Percentiles rank a stretch among this genome's conserved stretches.
phyloP scores from a whole-genome alignment of 106 monocot genomes.

The Platanthera guangdongensis region DNA sequence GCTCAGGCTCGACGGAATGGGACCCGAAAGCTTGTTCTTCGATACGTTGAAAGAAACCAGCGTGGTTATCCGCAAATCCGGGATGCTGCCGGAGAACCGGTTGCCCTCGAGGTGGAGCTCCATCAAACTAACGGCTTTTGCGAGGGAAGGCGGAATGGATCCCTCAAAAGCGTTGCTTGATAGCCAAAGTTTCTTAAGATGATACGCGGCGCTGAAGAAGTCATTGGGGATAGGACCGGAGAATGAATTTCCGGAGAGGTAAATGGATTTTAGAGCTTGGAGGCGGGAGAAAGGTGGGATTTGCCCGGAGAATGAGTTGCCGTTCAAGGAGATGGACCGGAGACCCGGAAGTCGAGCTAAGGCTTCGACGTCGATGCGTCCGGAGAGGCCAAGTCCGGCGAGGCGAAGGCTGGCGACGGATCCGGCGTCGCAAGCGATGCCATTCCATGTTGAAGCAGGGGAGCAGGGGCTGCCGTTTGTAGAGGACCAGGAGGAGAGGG shows the following conservation, averaged over 20 bases:
- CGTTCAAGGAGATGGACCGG: slow-evolving; percentile 38
- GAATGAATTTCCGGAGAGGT: slow-evolving; percentile 54
- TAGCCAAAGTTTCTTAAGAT: slow-evolving; percentile 67
- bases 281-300: slow-evolving; percentile 50
- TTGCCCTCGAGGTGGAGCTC: slow-evolving; percentile 65
- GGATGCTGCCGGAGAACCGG: slow-evolving; percentile 47
- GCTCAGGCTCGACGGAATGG: slow-evolving; percentile 30
- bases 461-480: slow-evolving; percentile 23
- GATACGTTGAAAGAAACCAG: slow-evolving; percentile 45
- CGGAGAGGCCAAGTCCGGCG: slow-evolving; percentile 32
- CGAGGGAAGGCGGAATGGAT: slow-evolving; percentile 40
- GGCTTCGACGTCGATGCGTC: slow-evolving; percentile 37
- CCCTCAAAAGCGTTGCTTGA: slow-evolving; percentile 45
- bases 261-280: slow-evolving; percentile 40
- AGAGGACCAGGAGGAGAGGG: slow-evolving; percentile 40
- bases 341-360: slow-evolving; percentile 38
- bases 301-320: slow-evolving; percentile 55
- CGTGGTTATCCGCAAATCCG: slow-evolving; percentile 10
- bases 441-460: slow-evolving; percentile 26
- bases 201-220: slow-evolving; percentile 36
- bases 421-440: slow-evolving; percentile 46
- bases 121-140: slow-evolving; percentile 21
- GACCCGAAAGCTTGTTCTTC: slow-evolving; percentile 43
- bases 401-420: slow-evolving; percentile 47
- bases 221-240: slow-evolving; percentile 35